A percentile compares a stretch with the other conserved stretches of the same genome.
Evolutionary conservation across 2,329 filamentous ascomycete species (phyloP).

Genomic region (Fusarium coicis): DNA sequence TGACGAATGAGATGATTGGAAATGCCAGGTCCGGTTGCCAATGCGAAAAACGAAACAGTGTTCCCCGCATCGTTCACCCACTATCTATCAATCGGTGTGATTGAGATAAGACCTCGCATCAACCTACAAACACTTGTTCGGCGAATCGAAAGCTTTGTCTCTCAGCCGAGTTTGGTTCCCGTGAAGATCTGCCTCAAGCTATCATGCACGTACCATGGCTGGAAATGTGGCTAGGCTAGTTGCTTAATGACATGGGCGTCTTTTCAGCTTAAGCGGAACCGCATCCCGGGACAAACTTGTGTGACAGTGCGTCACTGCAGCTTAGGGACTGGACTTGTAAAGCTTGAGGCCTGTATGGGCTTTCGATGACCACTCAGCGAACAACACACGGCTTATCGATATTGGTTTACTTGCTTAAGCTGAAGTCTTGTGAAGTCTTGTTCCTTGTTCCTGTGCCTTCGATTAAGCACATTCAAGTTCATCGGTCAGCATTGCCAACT

Average conservation of each 20-base stretch:
- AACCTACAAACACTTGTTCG: neutral
- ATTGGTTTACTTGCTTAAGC: conserved; percentile 27
- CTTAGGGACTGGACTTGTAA: conserved; percentile 22
- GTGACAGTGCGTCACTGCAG: conserved; percentile 39
- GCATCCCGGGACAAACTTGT: conserved; percentile 22
- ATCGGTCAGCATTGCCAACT: conserved; percentile 11
- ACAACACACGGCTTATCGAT: conserved; percentile 41
- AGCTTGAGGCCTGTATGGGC: neutral
- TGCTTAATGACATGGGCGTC: conserved; percentile 19
- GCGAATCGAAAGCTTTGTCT: conserved; percentile 2
- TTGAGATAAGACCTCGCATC: conserved; percentile 17
- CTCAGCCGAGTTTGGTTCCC: conserved; percentile 2
- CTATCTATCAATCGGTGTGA: conserved; percentile 27
- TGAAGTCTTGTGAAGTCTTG: conserved; percentile 17
- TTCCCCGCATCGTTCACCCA: conserved; percentile 36
- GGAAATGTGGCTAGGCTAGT: conserved; percentile 1
- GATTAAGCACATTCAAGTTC: conserved; percentile 3
- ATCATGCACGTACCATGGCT: conserved; percentile 12
- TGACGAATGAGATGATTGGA: conserved; percentile 28
- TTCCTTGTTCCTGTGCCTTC: conserved; percentile 32
- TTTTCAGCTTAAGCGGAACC: conserved; percentile 23
- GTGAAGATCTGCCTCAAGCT: conserved; percentile 9
- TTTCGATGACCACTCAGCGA: conserved; percentile 31
- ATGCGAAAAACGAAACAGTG: conserved; percentile 12
- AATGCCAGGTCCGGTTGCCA: conserved; percentile 1